Evolutionary conservation across 768 basidiomycete species (phyloP), one percentile per base, ranked within the genome.

Genomic region (Leccinum incarnatum): DNA sequence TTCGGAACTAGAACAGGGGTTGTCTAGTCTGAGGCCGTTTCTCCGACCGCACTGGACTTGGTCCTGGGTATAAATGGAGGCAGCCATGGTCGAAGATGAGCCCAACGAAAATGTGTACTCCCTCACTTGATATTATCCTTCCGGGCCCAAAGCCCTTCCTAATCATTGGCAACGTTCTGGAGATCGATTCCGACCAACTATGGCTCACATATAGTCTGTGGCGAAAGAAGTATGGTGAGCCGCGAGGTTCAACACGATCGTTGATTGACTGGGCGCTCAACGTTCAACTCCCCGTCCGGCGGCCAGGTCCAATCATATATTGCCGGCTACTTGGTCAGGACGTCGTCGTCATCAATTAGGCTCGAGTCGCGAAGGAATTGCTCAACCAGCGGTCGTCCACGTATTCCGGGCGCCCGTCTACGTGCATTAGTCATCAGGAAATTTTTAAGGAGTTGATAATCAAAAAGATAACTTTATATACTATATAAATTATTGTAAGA

Each of bases 191-290:
- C 1, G 32, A 64, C 25, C 57, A 62, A 29, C 69, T 69, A 8
- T 69, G 67, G 67, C 62, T 69, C 47, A 71, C 70, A 17, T 71
- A 71, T 19, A 60, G 71, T 34, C n/a, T 17, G 17, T 71, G 70
- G 70, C 58, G 62, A 51, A 67, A 64, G 47, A 69, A 59, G 61
- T 73, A 73, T 48, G 70, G 70, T 68, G 29, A 45, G 62, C n/a
- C n/a, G n/a, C 11, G 30, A 14, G 42, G n/a, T 48, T 48, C 15
- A 12, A 34, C 32, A 15, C 21, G 8, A 23, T 46, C n/a, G 40
- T 21, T 10, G 15, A 5, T 19, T 32, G 3, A 12, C 15, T 21
- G 9, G 19, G 21, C 5, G 8, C 46, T 53, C 10, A 54, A 6
- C 5, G 8, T 40, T 53, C 10, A 54, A 6, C 36, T 49, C 51